Evolutionary conservation across 2,329 filamentous ascomycete genomes (phyloP).

Genomic region (Aspergillus clavatus): DNA sequence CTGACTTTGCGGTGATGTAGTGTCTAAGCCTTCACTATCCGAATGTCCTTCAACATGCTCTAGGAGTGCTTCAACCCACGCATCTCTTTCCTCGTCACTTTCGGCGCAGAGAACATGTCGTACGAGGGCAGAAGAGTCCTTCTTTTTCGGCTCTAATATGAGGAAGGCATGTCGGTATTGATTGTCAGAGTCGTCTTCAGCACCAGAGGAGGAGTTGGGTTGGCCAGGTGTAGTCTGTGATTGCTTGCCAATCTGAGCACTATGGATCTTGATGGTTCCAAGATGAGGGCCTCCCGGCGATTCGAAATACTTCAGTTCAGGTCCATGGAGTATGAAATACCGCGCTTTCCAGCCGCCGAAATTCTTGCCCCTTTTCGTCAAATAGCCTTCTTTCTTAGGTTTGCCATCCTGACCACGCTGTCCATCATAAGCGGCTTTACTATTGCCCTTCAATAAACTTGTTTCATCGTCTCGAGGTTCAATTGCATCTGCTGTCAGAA

Average conservation of each 20-base stretch:
- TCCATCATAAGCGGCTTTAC: constrained; percentile 28
- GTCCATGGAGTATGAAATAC: constrained; percentile 65
- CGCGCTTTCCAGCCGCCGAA: constrained; percentile 97
- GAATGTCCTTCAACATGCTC: constrained; percentile 69
- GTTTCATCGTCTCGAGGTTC: constrained; percentile 51
- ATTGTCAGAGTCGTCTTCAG: constrained; percentile 74
- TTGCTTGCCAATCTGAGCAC: constrained; percentile 92
- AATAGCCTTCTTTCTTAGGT: constrained; percentile 76
- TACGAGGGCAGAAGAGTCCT: constrained; percentile 81
- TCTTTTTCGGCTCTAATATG: constrained; percentile 91
- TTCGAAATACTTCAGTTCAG: constrained; percentile 83
- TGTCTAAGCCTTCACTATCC: constrained; percentile 27
- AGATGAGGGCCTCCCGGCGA: constrained; percentile 83
- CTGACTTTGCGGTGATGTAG: constrained; percentile 17
- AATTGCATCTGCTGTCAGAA: constrained; percentile 66
- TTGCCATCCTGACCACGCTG: constrained; percentile 57
- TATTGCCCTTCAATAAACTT: constrained; percentile 41
- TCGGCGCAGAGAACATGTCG: constrained; percentile 95
- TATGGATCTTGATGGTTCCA: constrained; percentile 86
- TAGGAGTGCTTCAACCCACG: constrained; percentile 86
- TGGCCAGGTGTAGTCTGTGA: constrained; percentile 56
- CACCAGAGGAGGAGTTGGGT: constrained; percentile 57
- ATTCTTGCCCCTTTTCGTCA: constrained; percentile 96
- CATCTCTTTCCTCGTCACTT: constrained; percentile 84
- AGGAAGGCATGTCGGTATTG: constrained; percentile 96